Evolutionary conservation across 805 yeast genomes (phyloP).

Genomic region (Wickerhamiella galacta): DNA sequence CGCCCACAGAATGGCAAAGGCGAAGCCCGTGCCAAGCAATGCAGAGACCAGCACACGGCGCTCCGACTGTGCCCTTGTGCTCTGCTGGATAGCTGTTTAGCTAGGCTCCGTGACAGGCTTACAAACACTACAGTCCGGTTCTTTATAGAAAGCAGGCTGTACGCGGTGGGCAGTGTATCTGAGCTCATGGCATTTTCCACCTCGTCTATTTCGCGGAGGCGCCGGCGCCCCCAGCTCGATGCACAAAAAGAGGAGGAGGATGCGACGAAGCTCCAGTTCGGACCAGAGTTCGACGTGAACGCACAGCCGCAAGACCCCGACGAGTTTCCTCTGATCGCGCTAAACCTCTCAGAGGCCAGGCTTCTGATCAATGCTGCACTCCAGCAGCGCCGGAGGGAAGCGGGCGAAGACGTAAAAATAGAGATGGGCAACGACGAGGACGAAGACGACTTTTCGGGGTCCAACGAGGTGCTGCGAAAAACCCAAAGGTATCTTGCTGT

Average conservation of each 20-base stretch:
- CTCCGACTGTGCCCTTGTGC: too few relatives aligned
- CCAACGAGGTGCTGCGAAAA: constrained; percentile 59
- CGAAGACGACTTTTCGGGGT: constrained; percentile 18
- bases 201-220: constrained; percentile 69
- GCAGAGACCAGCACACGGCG: too few relatives aligned
- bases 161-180: too few relatives aligned
- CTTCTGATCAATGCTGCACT: constrained; percentile 80
- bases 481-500: constrained; percentile 72
- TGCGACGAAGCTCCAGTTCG: constrained; percentile 70
- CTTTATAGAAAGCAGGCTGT: too few relatives aligned
- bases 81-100: too few relatives aligned
- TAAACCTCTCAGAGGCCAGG: constrained; percentile 81
- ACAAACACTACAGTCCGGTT: too few relatives aligned
- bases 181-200: constrained; percentile 91
- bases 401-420: constrained; percentile 21
- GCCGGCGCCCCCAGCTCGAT: constrained; percentile 42
- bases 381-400: constrained; percentile 46
- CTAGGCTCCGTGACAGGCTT: too few relatives aligned
- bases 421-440: constrained; percentile 21
- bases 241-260: constrained; percentile 58
- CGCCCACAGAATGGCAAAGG: too few relatives aligned
- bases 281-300: constrained; percentile 76
- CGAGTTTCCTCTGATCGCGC: constrained; percentile 58
- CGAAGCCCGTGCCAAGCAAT: too few relatives aligned
- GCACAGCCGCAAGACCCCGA: constrained; percentile 73